Base-by-base conservation (phyloP, 345 rosid species). In the Cardamine chenopodiifolia region DNA sequence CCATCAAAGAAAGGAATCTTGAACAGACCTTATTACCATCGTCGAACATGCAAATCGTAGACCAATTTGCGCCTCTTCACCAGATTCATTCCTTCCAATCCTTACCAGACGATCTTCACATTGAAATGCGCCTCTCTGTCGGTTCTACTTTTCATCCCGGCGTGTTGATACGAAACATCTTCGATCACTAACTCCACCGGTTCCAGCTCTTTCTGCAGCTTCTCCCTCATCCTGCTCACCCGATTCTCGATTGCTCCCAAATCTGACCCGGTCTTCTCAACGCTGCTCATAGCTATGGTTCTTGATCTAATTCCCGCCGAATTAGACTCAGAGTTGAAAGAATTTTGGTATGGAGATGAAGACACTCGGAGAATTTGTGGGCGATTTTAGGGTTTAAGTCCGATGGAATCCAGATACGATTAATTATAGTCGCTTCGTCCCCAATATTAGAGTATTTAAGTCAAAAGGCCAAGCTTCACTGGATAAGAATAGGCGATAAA, bases 91-190 rank as follows among this genome's bases (percentile, higher is more conserved):
- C 98, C 98, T 84, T 90, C 89, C 66, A 95, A 95, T 70, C 85
- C 92, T 40, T 86, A 68, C 0, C 96, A 95, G 4, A 95, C 91
- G 60, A 95, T 78, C 78, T 83, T 95, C 76, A 90, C 63, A 57
- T 92, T 90, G 78, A 90, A 95, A 83, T 95, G 99, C 0, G 97
- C 89, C 81, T 95, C 99, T 8, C 85, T 89, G 71, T 87, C 90
- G 35, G 83, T 86, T 58, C 81, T 66, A 23, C 92, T 97, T 79
- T 84, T 80, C 58, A 86, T 91, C 44, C 95, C 97, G 8, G 93
- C 92, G 73, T 95, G 99, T 83, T 89, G 97, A 80, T 92, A 86
- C 15, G 99, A 92, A 10, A 95, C 79, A 72, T 95, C 98, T 25
- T 92, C 93, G 63, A 92, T 88, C 68, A 79, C 86, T 66, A 95